These are phyloP conservation scores for Oryza meyeriana DNA, from an alignment of 176 grass and related monocot species.

Conservation along the genomic window DNA sequence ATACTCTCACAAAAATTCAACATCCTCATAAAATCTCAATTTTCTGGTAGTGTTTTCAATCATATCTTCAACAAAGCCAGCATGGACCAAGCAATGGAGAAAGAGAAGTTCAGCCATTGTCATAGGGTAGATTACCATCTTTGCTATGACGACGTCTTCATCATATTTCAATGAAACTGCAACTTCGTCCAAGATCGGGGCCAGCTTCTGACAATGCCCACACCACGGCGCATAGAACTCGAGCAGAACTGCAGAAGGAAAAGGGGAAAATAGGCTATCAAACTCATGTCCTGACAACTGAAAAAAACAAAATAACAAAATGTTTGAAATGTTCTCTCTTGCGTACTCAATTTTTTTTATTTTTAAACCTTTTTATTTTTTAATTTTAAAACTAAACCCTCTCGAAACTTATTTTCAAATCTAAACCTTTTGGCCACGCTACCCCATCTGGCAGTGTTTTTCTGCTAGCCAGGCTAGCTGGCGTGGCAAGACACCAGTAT, in stretches of 20 bases:
- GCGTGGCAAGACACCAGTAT: no score
- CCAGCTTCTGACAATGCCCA: conserved; percentile 55
- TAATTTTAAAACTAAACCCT: no score
- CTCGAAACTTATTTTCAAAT: no score
- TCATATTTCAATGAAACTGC: conserved; percentile 54
- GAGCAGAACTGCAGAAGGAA: conserved; percentile 46
- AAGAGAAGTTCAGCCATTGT: not conserved
- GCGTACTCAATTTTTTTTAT: no score
- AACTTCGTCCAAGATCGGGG: conserved; percentile 61
- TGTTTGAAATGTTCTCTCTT: not conserved
- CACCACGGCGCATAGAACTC: conserved; percentile 82
- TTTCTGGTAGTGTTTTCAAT: not conserved
- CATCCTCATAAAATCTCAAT: no score
- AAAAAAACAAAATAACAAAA: not conserved
- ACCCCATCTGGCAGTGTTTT: no score
- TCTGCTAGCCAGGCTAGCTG: no score
- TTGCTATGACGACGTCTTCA: conserved; percentile 61
- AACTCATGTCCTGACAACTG: not conserved
- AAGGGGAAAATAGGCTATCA: not conserved
- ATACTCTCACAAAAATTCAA: no score
- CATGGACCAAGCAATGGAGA: conserved; percentile 3
- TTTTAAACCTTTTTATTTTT: no score
- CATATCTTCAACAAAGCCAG: not conserved
- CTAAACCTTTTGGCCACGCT: no score
- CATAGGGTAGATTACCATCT: conserved; percentile 49